Evolutionary conservation across 78 protist genomes (phyloP).

Genomic region (Parvularia atlantis): DNA sequence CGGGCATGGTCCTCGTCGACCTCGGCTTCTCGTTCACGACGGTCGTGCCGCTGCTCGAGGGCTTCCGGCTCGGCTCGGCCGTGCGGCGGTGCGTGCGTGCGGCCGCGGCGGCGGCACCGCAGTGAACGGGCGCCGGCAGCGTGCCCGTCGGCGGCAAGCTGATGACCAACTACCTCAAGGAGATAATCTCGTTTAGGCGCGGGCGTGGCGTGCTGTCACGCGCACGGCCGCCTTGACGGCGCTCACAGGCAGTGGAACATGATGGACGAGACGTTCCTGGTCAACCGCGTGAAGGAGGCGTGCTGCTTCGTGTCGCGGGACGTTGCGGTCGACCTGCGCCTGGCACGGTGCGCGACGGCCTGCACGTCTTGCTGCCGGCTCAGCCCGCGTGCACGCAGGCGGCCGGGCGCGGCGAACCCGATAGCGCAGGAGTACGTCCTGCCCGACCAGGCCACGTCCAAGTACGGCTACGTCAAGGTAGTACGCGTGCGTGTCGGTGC

Average conservation of each 20-base stretch:
- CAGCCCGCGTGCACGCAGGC: too few relatives aligned
- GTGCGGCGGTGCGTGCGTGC: neutral
- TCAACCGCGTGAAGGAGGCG: constrained; percentile 16
- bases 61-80: neutral
- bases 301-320: constrained; percentile 7
- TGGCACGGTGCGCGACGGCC: too few relatives aligned
- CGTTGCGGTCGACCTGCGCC: too few relatives aligned
- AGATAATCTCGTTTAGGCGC: neutral
- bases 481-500: too few relatives aligned
- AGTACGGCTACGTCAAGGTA: too few relatives aligned
- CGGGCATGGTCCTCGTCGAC: constrained; percentile 1
- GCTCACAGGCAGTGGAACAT: constrained; percentile 10
- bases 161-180: constrained; percentile 17
- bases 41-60: constrained; percentile 7
- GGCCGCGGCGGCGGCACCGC: too few relatives aligned
- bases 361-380: too few relatives aligned
- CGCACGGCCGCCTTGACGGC: too few relatives aligned
- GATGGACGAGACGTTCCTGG: constrained; percentile 13
- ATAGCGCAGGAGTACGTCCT: neutral
- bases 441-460: constrained; percentile 6
- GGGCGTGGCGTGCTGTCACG: too few relatives aligned
- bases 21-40: neutral
- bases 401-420: too few relatives aligned
- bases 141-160: constrained; percentile 17
- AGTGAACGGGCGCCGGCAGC: too few relatives aligned